phyloP scores from a whole-genome alignment of 495 filamentous ascomycete genomes.

The Podospora bellae-mahoneyi region DNA sequence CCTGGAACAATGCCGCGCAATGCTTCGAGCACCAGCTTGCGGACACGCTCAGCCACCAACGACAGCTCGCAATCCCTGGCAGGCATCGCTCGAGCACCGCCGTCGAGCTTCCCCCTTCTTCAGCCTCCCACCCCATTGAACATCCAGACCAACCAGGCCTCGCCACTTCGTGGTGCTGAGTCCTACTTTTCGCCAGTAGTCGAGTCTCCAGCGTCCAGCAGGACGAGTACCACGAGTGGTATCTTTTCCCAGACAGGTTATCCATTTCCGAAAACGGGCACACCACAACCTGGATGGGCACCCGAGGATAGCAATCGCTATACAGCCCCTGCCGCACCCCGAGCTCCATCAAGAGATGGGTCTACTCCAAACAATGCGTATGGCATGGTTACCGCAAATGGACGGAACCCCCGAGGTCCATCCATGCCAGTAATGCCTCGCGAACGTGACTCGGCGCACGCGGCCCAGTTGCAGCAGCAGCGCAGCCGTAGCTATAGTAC shows the following conservation, averaged over 20 bases:
- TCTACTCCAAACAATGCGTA: conserved; percentile 57
- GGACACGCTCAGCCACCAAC: conserved; percentile 73
- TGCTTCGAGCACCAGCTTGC: conserved; percentile 72
- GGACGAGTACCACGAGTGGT: conserved; percentile 62
- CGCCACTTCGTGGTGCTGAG: conserved; percentile 51
- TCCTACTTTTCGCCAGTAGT: conserved; percentile 90
- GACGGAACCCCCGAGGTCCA: conserved; percentile 67
- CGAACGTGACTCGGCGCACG: conserved; percentile 47
- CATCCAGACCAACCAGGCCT: conserved; percentile 65
- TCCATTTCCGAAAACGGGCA: conserved; percentile 72
- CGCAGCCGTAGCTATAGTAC: conserved; percentile 61
- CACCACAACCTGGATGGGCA: conserved; percentile 56
- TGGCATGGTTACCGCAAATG: conserved; percentile 48
- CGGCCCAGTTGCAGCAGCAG: conserved; percentile 53
- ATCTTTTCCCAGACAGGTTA: conserved; percentile 62
- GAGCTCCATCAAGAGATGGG: conserved; percentile 75
- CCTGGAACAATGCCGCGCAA: conserved; percentile 65
- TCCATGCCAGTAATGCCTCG: conserved; percentile 72
- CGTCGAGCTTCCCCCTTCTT: conserved; percentile 66
- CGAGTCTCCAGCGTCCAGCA: conserved; percentile 78
- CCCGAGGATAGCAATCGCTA: conserved; percentile 72
- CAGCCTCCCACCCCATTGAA: conserved; percentile 57
- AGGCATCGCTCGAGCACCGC: conserved; percentile 51
- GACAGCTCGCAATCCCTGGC: conserved; percentile 58
- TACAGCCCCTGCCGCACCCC: conserved; percentile 80